phyloP scores from a whole-genome alignment of 148 eudicot genomes.

The Diospyros kaki region DNA sequence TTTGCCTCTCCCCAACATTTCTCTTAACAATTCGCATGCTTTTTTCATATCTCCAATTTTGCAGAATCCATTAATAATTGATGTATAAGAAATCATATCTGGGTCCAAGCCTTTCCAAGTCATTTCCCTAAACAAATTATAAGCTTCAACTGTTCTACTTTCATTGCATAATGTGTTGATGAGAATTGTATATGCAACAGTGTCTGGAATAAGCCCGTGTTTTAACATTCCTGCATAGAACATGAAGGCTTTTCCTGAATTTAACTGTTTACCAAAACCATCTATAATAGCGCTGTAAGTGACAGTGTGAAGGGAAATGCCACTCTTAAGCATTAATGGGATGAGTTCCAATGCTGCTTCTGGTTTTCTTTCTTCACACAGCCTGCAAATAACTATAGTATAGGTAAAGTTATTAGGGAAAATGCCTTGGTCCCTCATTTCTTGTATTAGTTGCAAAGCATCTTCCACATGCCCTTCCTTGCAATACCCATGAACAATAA shows the following conservation, averaged over 20 bases:
- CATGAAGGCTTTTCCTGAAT: conserved; percentile 28
- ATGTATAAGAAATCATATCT: conserved; percentile 31
- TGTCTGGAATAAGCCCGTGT: conserved; percentile 34
- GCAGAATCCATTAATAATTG: conserved; percentile 45
- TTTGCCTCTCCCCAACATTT: conserved; percentile 29
- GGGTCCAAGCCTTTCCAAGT: conserved; percentile 25
- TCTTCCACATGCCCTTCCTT: conserved; percentile 30
- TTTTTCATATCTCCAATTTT: conserved; percentile 27
- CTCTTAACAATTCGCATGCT: conserved; percentile 31
- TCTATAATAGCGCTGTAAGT: conserved; percentile 37
- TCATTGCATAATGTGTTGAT: conserved; percentile 28
- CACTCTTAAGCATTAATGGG: conserved; percentile 39
- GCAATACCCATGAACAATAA: conserved; percentile 37
- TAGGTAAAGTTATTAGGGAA: conserved; percentile 29
- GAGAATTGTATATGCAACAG: conserved; percentile 31
- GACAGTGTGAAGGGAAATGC: conserved; percentile 31
- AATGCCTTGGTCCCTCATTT: conserved; percentile 34
- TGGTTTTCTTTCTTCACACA: conserved; percentile 35
- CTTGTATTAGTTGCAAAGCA: conserved; percentile 30
- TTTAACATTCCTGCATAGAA: conserved; percentile 37
- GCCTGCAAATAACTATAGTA: conserved; percentile 28
- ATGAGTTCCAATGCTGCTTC: conserved; percentile 41
- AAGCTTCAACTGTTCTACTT: conserved; percentile 32
- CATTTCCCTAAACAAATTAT: conserved; percentile 35
- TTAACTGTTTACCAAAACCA: conserved; percentile 36